A percentile compares a stretch with the other conserved stretches of the same genome.
Evolutionary conservation across 148 eudicot species (phyloP).

Genomic region (Heliosperma pusillum): DNA sequence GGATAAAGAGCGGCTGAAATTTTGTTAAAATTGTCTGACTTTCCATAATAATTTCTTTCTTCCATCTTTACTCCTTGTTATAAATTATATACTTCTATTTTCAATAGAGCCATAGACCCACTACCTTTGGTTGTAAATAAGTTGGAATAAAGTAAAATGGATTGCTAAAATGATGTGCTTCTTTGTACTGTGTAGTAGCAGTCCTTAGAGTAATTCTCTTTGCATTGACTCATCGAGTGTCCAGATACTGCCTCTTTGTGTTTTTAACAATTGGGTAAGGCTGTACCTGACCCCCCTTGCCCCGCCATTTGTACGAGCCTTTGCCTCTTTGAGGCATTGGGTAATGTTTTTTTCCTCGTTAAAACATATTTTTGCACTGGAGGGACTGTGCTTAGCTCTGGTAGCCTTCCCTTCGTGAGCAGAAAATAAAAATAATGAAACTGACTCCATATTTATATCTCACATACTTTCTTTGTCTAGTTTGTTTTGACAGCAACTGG

Average conservation of each 20-base stretch:
- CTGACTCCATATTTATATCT: constrained; percentile 8
- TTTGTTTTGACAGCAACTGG: constrained; percentile 92
- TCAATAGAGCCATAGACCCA: background rate
- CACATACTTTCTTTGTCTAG: constrained; percentile 33
- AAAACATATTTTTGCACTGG: background rate
- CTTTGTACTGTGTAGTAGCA: background rate
- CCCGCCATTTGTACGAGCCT: background rate
- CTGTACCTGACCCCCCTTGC: background rate
- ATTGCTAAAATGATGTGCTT: background rate
- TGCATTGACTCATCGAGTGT: background rate
- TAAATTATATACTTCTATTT: too few relatives aligned
- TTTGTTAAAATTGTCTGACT: background rate
- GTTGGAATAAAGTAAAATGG: background rate
- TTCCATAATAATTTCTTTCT: background rate
- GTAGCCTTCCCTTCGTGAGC: background rate
- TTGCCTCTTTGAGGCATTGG: background rate
- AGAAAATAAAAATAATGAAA: background rate
- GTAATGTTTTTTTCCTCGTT: background rate
- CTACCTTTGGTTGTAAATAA: background rate
- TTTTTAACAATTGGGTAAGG: too few relatives aligned
- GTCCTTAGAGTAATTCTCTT: background rate
- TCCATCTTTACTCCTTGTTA: background rate
- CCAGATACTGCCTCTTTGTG: background rate
- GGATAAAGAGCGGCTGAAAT: background rate
- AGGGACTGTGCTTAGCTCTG: background rate